Base-by-base conservation (phyloP, 768 basidiomycete genomes). In the Lactarius evosmus region DNA sequence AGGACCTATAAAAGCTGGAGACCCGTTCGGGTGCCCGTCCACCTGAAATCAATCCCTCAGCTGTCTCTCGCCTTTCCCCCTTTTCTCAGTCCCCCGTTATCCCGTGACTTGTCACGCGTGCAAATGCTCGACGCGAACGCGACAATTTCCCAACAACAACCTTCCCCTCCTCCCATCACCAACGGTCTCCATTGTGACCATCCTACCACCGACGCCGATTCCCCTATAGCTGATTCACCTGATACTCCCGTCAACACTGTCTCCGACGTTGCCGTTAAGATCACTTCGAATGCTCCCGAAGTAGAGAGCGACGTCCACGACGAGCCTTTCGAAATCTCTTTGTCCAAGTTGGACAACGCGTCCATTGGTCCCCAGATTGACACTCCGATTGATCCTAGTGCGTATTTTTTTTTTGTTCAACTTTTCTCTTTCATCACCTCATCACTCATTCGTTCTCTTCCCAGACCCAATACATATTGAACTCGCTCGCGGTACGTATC, bases 1-100 rank as follows among this genome's bases (percentile, higher is more conserved):
- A 75, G 78, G 79, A 81, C 80, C 84, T 89, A 89, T 89, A 89
- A 89, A 87, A 86, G 84, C 85, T 72, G 81, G 83, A 84, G 82
- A 79, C 79, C 79, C 77, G 79, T 79, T 81, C 78, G 77, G 80
- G 82, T 82, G 71, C 81, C 84, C 86, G 85, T 77, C 72, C 77
- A 84, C 85, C 83, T 83, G 81, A 85, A 87, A 84, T 84, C 64
- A 60, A 65, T 65, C 64, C 52, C 82, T 82, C 81, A 81, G 83
- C 81, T 79, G 80, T 75, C 75, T 75, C 77, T 77, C 77, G 74
- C 64, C 58, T 49, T 63, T 60, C 58, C 58, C 63, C 63, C 63
- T 58, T 62, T 71, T 70, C 65, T 68, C 70, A 65, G 62, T 62
- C 69, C 71, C 66, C 67, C 69, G 70, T 70, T 70, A 72, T 65